Evolutionary conservation across 2,329 filamentous ascomycete genomes (phyloP).

Genomic region (Tolypocladium endophyticum): DNA sequence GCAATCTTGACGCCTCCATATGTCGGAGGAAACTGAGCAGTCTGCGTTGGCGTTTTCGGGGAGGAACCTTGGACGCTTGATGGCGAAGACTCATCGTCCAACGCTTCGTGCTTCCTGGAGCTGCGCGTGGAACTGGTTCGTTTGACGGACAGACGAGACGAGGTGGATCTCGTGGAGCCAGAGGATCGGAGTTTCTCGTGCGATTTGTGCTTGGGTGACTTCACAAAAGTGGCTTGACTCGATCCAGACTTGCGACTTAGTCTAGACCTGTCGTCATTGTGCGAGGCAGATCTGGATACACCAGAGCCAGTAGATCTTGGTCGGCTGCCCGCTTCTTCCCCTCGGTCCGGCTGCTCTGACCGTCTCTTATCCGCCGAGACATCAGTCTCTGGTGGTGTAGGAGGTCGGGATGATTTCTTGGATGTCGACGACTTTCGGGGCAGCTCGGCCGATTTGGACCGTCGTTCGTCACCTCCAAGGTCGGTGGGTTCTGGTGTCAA

Average conservation of each 20-base stretch:
- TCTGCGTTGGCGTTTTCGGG: slow-evolving; percentile 49
- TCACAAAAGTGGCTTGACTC: slow-evolving; percentile 46
- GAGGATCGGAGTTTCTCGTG: slow-evolving; percentile 25
- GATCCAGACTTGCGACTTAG: slow-evolving; percentile 46
- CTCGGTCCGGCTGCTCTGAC: slow-evolving; percentile 23
- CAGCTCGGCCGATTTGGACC: slow-evolving; percentile 37
- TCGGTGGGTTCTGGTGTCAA: slow-evolving; percentile 65
- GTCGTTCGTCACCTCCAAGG: slow-evolving; percentile 32
- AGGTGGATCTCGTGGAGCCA: slow-evolving; percentile 22
- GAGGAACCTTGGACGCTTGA: slow-evolving; percentile 44
- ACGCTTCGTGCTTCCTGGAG: slow-evolving; percentile 23
- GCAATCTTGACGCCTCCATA: slow-evolving; percentile 29
- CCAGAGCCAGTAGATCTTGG: slow-evolving; percentile 34
- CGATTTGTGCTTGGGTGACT: slow-evolving; percentile 21
- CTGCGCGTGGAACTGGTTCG: slow-evolving; percentile 26
- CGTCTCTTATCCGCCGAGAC: slow-evolving; percentile 33
- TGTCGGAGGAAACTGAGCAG: slow-evolving; percentile 37
- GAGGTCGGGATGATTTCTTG: slow-evolving; percentile 39
- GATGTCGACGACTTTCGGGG: slow-evolving; percentile 24
- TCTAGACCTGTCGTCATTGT: slow-evolving; percentile 39
- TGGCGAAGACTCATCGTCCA: slow-evolving; percentile 33
- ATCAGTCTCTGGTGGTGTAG: slow-evolving; percentile 55
- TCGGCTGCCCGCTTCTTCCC: slow-evolving; percentile 13
- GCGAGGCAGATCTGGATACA: slow-evolving; percentile 32
- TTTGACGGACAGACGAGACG: slow-evolving; percentile 22